Conservation (phyloP, 2,329 filamentous ascomycete species). For the Zymoseptoria tritici region DNA sequence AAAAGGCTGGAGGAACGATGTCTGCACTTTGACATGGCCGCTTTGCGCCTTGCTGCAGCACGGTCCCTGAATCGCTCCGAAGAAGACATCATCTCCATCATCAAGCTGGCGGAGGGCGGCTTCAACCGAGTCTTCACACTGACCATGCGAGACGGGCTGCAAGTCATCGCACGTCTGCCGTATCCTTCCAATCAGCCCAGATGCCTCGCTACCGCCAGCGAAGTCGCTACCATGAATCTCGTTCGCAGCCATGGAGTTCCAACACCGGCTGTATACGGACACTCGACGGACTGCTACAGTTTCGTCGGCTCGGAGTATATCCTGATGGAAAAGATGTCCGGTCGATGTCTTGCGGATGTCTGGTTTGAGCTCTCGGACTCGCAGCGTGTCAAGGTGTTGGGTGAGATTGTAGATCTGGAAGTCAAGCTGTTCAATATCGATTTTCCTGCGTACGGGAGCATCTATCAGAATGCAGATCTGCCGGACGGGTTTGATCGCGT, state of each 20-base stretch:
- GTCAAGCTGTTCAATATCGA: slow-evolving; percentile 22
- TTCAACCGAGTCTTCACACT: slow-evolving; percentile 20
- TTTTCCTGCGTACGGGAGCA: slow-evolving; percentile 27
- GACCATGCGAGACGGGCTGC: slow-evolving; percentile 19
- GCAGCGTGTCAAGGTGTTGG: slow-evolving; percentile 16
- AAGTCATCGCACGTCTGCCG: slow-evolving; percentile 21
- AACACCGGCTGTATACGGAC: slow-evolving; percentile 15
- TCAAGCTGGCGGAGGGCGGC: slow-evolving; percentile 20
- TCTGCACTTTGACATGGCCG: slow-evolving; percentile 9
- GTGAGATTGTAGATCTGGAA: slow-evolving; percentile 25
- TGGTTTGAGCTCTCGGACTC: slow-evolving; percentile 20
- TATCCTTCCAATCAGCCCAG: slow-evolving; percentile 18
- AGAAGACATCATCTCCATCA: slow-evolving; percentile 8
- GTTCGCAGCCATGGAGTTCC: slow-evolving; percentile 16
- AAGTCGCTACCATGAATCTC: slow-evolving; percentile 24
- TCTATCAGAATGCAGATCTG: slow-evolving; percentile 27
- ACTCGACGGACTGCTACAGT: slow-evolving; percentile 10
- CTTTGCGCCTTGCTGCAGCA: slow-evolving; percentile 8
- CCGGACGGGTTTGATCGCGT: slow-evolving; percentile 7
- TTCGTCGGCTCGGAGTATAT: slow-evolving; percentile 20
- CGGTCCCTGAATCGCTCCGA: not conserved
- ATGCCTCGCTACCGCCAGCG: slow-evolving; percentile 18
- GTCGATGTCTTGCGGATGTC: slow-evolving; percentile 13
- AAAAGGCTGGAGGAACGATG: slow-evolving; percentile 11
- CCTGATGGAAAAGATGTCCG: slow-evolving; percentile 18